phyloP scores from a whole-genome alignment of 1,284 basidiomycete genomes.

The Termitomyces sp. region DNA sequence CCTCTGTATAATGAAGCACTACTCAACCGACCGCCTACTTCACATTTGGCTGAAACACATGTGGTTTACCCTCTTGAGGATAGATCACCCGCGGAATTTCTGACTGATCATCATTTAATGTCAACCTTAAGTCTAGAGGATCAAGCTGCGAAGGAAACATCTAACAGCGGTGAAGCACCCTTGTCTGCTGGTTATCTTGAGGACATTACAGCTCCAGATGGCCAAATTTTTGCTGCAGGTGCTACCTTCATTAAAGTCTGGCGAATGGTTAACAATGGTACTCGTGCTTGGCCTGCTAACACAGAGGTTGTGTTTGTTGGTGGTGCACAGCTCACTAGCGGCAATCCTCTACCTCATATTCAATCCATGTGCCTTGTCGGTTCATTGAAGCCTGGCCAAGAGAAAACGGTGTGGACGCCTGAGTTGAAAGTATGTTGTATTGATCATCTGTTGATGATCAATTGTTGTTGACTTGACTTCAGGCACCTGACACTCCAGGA shows the following conservation, averaged over 20 bases:
- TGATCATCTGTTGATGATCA: background rate
- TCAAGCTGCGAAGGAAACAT: background rate
- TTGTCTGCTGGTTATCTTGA: slow-evolving; percentile 55
- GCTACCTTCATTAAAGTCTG: slow-evolving; percentile 83
- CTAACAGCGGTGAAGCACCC: background rate
- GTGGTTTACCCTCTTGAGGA: slow-evolving; percentile 10
- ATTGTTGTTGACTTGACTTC: background rate
- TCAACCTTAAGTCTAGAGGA: background rate
- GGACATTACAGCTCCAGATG: slow-evolving; percentile 70
- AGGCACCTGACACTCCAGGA: slow-evolving; percentile 71
- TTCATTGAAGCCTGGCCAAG: slow-evolving; percentile 45
- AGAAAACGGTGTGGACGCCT: slow-evolving; percentile 63
- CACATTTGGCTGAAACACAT: slow-evolving; percentile 5
- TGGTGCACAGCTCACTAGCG: slow-evolving; percentile 47
- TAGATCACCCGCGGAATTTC: slow-evolving; percentile 27
- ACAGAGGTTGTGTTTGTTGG: slow-evolving; percentile 68
- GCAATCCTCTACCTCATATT: slow-evolving; percentile 18
- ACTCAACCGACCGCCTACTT: slow-evolving; percentile 22
- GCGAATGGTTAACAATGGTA: slow-evolving; percentile 65
- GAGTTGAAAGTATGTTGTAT: slow-evolving; percentile 58
- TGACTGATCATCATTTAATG: slow-evolving; percentile 10
- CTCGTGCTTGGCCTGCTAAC: slow-evolving; percentile 57
- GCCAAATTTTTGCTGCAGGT: slow-evolving; percentile 75
- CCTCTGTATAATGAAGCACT: slow-evolving; percentile 27
- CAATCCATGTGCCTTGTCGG: slow-evolving; percentile 40